Evolutionary conservation across 1,284 basidiomycete species (phyloP).

Genomic region (Rhodotorula sp.): DNA sequence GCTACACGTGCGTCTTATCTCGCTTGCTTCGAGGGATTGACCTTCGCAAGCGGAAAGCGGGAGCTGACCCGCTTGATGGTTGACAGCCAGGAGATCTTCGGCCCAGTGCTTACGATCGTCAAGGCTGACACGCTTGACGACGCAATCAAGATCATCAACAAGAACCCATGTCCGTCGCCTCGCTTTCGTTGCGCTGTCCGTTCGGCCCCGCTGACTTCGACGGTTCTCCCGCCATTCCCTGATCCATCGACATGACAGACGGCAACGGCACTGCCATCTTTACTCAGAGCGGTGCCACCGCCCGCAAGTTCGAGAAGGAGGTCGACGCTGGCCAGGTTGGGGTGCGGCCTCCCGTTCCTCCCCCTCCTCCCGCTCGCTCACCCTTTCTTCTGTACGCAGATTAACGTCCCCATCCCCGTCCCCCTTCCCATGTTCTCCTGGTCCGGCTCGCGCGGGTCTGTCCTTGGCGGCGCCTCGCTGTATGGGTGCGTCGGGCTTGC

Average conservation of each 20-base stretch:
- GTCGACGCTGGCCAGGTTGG: slow-evolving; percentile 82
- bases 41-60: too few species aligned
- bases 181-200: background rate
- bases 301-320: slow-evolving; percentile 85
- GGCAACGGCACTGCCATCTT: slow-evolving; percentile 96
- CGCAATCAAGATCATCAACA: slow-evolving; percentile 84
- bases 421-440: slow-evolving; percentile 90
- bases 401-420: slow-evolving; percentile 48
- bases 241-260: too few species aligned
- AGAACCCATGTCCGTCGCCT: slow-evolving; percentile 68
- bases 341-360: slow-evolving; percentile 57
- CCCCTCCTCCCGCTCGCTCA: too few species aligned
- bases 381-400: slow-evolving; percentile 45
- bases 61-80: slow-evolving; percentile 4
- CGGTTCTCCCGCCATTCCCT: too few species aligned
- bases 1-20: slow-evolving; percentile 76
- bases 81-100: slow-evolving; percentile 87
- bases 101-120: slow-evolving; percentile 81
- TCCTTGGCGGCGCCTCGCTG: slow-evolving; percentile 84
- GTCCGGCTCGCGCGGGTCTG: slow-evolving; percentile 87
- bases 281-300: slow-evolving; percentile 91
- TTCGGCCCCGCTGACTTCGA: background rate
- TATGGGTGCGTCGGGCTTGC: slow-evolving; percentile 64
- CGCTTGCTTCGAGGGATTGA: too few species aligned
- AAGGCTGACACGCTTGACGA: slow-evolving; percentile 85